Evolutionary conservation across 345 rosid genomes (phyloP).

Genomic region (Microthlaspi erraticum): DNA sequence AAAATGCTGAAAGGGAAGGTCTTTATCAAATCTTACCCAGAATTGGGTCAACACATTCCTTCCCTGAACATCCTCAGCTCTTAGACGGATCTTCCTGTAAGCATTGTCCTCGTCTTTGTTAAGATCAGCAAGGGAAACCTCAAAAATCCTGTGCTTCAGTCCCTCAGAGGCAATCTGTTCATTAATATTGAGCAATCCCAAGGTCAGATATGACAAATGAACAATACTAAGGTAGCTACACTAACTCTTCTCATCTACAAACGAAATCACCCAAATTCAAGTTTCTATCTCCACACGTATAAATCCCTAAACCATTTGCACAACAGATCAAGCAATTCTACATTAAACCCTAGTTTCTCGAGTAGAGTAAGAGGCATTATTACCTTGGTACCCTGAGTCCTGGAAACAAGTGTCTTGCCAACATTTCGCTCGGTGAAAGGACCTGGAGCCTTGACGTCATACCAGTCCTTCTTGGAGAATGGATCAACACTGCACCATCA

Average conservation of each 20-base stretch:
- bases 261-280: background rate
- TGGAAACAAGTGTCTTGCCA: slow-evolving; percentile 85
- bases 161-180: slow-evolving; percentile 96
- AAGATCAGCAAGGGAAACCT: slow-evolving; percentile 90
- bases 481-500: slow-evolving; percentile 94
- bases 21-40: slow-evolving; percentile 67
- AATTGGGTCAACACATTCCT: slow-evolving; percentile 87
- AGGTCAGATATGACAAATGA: background rate
- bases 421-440: slow-evolving; percentile 64
- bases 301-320: background rate
- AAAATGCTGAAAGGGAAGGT: no score
- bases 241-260: background rate
- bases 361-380: background rate
- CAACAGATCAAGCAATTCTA: background rate
- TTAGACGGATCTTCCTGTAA: slow-evolving; percentile 84
- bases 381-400: slow-evolving; percentile 98
- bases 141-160: slow-evolving; percentile 85
- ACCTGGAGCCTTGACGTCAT: slow-evolving; percentile 88
- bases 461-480: slow-evolving; percentile 95
- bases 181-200: background rate
- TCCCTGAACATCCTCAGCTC: slow-evolving; percentile 95
- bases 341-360: background rate
- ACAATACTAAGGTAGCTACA: background rate
- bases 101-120: slow-evolving; percentile 86
- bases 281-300: background rate